Base-by-base conservation (phyloP, 495 filamentous ascomycete species). In the Neurospora sp. region DNA sequence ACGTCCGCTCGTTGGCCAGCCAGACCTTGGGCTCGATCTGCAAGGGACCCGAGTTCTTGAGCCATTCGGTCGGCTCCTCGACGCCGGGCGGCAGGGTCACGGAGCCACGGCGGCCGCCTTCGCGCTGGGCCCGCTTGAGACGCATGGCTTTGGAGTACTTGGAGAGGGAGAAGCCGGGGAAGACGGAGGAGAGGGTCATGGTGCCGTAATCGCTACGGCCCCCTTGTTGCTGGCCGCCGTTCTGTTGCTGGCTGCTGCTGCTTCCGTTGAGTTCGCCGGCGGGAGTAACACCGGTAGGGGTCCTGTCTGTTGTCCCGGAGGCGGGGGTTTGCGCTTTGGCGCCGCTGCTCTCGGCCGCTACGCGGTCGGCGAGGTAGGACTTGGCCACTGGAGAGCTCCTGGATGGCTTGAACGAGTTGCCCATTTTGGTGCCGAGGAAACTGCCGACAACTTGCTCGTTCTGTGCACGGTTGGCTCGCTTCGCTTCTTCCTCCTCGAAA, bases 1-100 rank as follows among this genome's bases (percentile, higher is more conserved):
- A 99, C 0, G 96, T 99, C 66, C 96, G 89, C 83, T 99, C 93
- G 80, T 99, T 99, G 69, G 96, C 96, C 41, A 99, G 91, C 94
- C 96, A 99, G 7, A 99, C 95, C 82, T 99, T 99, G 48, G 93
- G 92, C 82, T 99, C 96, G 46, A 99, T 93, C 71, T 92, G 89
- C 41, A 98, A 86, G 1, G 94, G 93, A 0, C 95, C 94, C 0
- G 92, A 86, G 81, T 99, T 95, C 84, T 98, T 99, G 84, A 99
- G 91, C 88, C 94, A 93, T 66, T 87, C 85, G 1, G 87, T 89
- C 11, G 96, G 96, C 73, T 95, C 89, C 40, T 84, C 87, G n/a
- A 99, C 92, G 23, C 96, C 96, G 5, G 92, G 91, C 0, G 96
- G 96, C 35, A 99, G 84, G 37, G 71, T 84, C 82, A 70, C 12